Conservation (phyloP, 208 protist species). For the Vickermania spadyakhi region DNA sequence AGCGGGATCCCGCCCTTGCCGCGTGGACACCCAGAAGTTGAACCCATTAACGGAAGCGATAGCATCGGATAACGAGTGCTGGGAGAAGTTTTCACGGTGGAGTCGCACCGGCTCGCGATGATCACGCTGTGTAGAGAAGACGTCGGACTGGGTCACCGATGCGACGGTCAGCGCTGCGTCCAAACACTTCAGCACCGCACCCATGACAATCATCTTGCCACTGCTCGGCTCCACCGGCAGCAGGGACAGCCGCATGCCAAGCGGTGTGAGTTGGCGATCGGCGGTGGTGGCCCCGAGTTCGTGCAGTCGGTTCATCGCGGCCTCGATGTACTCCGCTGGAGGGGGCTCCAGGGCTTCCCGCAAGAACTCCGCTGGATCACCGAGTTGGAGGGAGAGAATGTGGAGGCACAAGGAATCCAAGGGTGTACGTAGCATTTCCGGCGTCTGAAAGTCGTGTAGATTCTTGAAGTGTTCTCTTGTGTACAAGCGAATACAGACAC, state of each 20-base stretch:
- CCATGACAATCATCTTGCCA: conserved; percentile 91
- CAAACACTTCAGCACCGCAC: conserved; percentile 84
- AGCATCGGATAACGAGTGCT: conserved; percentile 64
- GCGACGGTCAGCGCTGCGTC: conserved; percentile 93
- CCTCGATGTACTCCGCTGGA: conserved; percentile 28
- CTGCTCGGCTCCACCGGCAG: conserved; percentile 68
- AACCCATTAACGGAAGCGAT: conserved; percentile 85
- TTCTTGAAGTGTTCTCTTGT: conserved; percentile 65
- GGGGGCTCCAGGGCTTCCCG: conserved; percentile 69
- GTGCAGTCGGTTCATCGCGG: conserved; percentile 56
- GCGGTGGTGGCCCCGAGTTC: conserved; percentile 72
- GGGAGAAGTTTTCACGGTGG: conserved; percentile 71
- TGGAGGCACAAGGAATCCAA: conserved; percentile 90
- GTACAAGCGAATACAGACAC: conserved; percentile 92
- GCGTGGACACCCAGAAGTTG: conserved; percentile 75
- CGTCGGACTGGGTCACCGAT: conserved; percentile 37
- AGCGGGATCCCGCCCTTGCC: conserved; percentile 20
- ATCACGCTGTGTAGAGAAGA: conserved; percentile 51
- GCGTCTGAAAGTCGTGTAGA: conserved; percentile 84
- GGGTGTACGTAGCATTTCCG: conserved; percentile 92
- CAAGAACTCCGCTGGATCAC: conserved; percentile 65
- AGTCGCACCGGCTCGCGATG: conserved; percentile 40
- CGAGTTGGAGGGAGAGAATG: conserved; percentile 53
- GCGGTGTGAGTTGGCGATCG: conserved; percentile 71
- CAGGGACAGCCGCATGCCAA: conserved; percentile 67